Evolutionary conservation across 2,329 filamentous ascomycete species (phyloP).

Genomic region (Zymoseptoria passerinii): DNA sequence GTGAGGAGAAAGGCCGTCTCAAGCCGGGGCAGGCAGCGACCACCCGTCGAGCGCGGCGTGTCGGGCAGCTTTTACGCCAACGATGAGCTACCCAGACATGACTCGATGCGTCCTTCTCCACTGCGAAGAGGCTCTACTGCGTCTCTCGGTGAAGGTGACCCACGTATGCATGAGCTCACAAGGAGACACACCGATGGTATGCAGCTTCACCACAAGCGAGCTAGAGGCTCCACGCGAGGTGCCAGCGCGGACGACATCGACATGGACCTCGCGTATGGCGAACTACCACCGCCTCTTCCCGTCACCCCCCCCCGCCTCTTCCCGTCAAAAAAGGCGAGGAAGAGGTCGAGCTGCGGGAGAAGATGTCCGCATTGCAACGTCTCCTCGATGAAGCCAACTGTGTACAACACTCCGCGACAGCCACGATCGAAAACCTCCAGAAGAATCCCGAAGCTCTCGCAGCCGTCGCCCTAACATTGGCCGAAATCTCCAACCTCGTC

Average conservation of each 20-base stretch:
- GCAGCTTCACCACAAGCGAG: slow-evolving; percentile 5
- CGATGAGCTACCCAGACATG: slow-evolving; percentile 21
- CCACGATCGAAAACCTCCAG: slow-evolving; percentile 73
- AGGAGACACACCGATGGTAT: slow-evolving; percentile 37
- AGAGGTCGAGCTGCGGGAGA: slow-evolving; percentile 53
- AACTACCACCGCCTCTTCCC: slow-evolving; percentile 57
- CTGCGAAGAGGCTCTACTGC: slow-evolving; percentile 22
- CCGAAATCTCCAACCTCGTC: slow-evolving; percentile 76
- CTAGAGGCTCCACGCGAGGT: slow-evolving; percentile 24
- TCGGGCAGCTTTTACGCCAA: slow-evolving; percentile 40
- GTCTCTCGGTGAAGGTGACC: slow-evolving; percentile 16
- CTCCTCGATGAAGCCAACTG: slow-evolving; percentile 83
- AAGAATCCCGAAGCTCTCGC: slow-evolving; percentile 85
- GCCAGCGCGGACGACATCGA: slow-evolving; percentile 54
- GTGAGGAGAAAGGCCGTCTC: slow-evolving; percentile 21
- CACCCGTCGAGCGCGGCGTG: slow-evolving; percentile 37
- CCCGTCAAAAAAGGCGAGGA: slow-evolving; percentile 40
- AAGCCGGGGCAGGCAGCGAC: slow-evolving; percentile 18
- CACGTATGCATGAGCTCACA: slow-evolving; percentile 33
- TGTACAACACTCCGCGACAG: slow-evolving; percentile 71
- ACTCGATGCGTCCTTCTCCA: slow-evolving; percentile 20
- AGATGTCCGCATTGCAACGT: slow-evolving; percentile 66
- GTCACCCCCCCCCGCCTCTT: slow-evolving; percentile 56
- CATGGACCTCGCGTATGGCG: slow-evolving; percentile 86
- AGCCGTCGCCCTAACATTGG: slow-evolving; percentile 83